Evolutionary conservation across 2,329 filamentous ascomycete species (phyloP), one percentile per base, ranked within the genome.

Genomic region (Cladosporium sp.): DNA sequence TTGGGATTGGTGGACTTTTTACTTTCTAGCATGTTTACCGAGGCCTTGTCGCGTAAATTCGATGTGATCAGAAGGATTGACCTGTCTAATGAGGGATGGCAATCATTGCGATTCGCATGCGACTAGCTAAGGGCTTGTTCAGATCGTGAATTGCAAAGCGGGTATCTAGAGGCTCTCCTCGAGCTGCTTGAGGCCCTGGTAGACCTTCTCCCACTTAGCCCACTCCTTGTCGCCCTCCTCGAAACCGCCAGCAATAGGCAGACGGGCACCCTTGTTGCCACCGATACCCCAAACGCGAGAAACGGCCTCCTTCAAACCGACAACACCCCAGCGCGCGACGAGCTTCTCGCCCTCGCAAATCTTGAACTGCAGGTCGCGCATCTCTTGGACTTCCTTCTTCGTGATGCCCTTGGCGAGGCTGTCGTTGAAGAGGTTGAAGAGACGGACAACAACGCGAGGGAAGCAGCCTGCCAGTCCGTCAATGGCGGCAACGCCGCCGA

Each of bases 381-480:
- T 74, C 66, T 80, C 76, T 36, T 70, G 64, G 6, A 78, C 61
- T 61, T 61, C 64, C 48, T 68, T 62, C 58, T 73, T 70, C 4
- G 65, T 68, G 8, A 59, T 63, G 30, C 64, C 73, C 19, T 70
- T 74, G 11, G 71, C 71, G 0, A 65, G 64, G 20, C 63, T 64
- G 18, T 67, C 65, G 42, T 70, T 69, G 45, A 68, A 69, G 13
- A 83, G 64, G 37, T 77, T 70, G 66, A 78, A 84, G 3, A 86
- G 70, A 17, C 73, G 68, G 30, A 83, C 78, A 1, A 86, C 73
- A 0, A 79, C 76, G 61, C 80, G 79, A 13, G 83, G 83, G 65
- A 83, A 86, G 68, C 84, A 78, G 11, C 79, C 81, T 2, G 83
- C 82, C 18, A 85, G 72, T 13, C 82, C 84, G 54, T 86, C 84